Base-by-base conservation (phyloP, 108 stramenopile species). In the Cyclotella sp. region DNA sequence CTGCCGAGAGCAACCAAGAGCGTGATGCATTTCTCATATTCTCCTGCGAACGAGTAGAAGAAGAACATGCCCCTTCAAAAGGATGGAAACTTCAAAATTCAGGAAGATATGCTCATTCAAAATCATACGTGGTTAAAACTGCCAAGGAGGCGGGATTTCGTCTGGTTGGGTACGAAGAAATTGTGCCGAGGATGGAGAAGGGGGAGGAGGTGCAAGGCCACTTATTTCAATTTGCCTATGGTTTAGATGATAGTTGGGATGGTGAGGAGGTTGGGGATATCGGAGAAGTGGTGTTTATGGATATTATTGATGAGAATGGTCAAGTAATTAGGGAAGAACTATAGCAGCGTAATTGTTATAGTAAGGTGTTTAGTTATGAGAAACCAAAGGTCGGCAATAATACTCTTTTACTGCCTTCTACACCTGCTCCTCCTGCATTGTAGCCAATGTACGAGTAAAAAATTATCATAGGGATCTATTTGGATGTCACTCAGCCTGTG, bases 101-200 rank as follows among this genome's bases (percentile, higher is more conserved):
- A 15, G 89, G 88, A 30, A 65, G 92, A 59, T 93, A 88, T 77
- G 89, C 91, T 7, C 91, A 92, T 65, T 84, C 89, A 12, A 86
- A 87, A 62, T 68, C 83, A 11, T 88, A 92, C 49, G 89, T 86
- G 12, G 43, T 77, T 0, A 27, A 53, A 1, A 74, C 65, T 7
- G 91, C 91, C 18, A 58, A 78, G 19, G 34, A 66, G 6, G 84
- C 70, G 3, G 88, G 89, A 6, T 90, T 79, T 66, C 41, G 73
- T 2, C 70, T 89, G 5, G 40, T 68, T n/a, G 65, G 47, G 24
- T 88, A 90, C 41, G 55, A 82, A 24, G 68, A 82, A 27, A 90
- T 92, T 41, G 83, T 87, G 7, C 91, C 91, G 0, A 70, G 91
- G 43, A 88, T 79, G 80, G 91, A 92, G 67, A 89, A 86, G 54